These are phyloP conservation scores for Boehmeria nivea DNA, from an alignment of 306 rosid species.

Conservation along the genomic window DNA sequence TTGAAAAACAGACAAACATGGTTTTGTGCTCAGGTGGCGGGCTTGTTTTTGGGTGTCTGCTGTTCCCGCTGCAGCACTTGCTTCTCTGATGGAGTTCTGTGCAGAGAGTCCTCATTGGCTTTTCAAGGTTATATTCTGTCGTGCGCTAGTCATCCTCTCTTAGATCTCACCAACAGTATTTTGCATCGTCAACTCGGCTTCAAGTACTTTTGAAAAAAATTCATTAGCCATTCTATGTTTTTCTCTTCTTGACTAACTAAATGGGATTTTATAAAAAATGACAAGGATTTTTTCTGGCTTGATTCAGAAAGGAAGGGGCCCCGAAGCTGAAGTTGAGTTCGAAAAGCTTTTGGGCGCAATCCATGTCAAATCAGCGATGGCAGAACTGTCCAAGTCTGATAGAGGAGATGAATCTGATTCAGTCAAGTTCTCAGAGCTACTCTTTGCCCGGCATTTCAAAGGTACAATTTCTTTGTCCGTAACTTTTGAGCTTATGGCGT, in stretches of 20 bases:
- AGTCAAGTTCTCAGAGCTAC: slow-evolving; percentile 40
- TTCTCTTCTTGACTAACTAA: slow-evolving; percentile 3
- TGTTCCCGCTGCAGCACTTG: slow-evolving; percentile 57
- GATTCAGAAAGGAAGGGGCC: slow-evolving; percentile 62
- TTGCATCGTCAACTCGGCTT: background rate
- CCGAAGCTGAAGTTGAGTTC: slow-evolving; percentile 68
- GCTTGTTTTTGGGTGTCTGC: slow-evolving; percentile 73
- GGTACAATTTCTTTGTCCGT: slow-evolving; percentile 24
- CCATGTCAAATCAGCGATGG: slow-evolving; percentile 68
- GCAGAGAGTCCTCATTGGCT: slow-evolving; percentile 91
- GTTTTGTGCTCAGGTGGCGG: slow-evolving; percentile 68
- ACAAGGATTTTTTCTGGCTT: slow-evolving; percentile 6
- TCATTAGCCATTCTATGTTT: background rate
- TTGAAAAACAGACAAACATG: too few species aligned
- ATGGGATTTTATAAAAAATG: slow-evolving; percentile 5
- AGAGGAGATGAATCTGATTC: slow-evolving; percentile 59
- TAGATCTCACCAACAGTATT: background rate
- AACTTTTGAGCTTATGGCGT: background rate
- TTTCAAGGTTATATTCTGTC: slow-evolving; percentile 57
- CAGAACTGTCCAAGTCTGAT: slow-evolving; percentile 56
- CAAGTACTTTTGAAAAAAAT: background rate
- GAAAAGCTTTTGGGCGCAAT: slow-evolving; percentile 69
- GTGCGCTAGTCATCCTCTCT: slow-evolving; percentile 11
- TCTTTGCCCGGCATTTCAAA: slow-evolving; percentile 55
- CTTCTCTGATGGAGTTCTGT: slow-evolving; percentile 71